Evolutionary conservation across 441 rosid species (phyloP).

Genomic region (Populus hybrid): DNA sequence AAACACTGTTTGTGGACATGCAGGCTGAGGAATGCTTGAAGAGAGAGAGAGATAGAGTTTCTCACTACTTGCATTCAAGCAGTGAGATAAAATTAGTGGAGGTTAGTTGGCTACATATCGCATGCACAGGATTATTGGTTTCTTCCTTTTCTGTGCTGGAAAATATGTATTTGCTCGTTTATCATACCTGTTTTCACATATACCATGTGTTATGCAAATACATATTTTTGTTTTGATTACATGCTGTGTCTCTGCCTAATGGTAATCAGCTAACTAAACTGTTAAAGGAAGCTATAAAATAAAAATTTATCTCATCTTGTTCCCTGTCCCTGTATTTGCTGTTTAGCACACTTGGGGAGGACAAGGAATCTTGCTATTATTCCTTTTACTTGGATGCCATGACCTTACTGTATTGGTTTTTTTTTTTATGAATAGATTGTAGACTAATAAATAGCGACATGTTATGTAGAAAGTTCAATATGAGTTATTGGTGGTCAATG

Average conservation of each 20-base stretch:
- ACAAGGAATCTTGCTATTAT: not conserved
- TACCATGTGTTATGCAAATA: not conserved
- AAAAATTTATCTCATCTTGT: not conserved
- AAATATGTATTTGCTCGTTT: not conserved
- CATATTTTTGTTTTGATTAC: not conserved
- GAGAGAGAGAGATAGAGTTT: slow-evolving; percentile 89
- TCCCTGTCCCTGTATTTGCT: not conserved
- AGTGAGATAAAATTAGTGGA: slow-evolving; percentile 85
- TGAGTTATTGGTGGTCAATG: slow-evolving; percentile 60
- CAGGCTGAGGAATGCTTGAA: slow-evolving; percentile 94
- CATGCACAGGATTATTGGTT: not conserved
- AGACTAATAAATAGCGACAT: not conserved
- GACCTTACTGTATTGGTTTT: not conserved
- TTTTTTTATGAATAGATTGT: not conserved
- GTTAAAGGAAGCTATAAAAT: not conserved
- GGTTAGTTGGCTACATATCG: slow-evolving; percentile 40
- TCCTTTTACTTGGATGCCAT: not conserved
- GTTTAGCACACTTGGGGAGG: not conserved
- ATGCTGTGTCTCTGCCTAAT: not conserved
- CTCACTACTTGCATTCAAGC: slow-evolving; percentile 78
- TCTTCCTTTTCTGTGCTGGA: not conserved
- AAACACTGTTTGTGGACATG: slow-evolving; percentile 18
- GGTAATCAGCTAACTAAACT: not conserved
- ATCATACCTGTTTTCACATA: not conserved
- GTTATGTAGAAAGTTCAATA: slow-evolving; percentile 79